Evolutionary conservation across 495 filamentous ascomycete genomes (phyloP).

Genomic region (Daldinia grandis): DNA sequence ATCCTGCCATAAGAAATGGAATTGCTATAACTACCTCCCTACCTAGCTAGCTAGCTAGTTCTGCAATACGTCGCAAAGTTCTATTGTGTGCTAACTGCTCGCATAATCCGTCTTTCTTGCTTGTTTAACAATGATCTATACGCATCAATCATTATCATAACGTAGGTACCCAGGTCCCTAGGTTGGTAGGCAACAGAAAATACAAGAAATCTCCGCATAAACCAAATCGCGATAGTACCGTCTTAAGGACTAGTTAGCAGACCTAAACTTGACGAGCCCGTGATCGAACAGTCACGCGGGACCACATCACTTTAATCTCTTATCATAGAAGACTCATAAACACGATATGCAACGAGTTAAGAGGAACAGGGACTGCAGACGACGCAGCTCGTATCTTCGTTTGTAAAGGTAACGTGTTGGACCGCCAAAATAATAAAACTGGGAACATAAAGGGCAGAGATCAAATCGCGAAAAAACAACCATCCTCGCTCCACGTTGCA

Average conservation of each 20-base stretch:
- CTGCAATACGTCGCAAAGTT: neutral
- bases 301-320: neutral
- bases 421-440: conserved; percentile 30
- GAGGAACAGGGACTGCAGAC: conserved; percentile 8
- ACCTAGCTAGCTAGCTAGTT: no score
- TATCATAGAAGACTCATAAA: neutral
- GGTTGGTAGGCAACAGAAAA: neutral
- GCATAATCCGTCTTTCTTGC: neutral
- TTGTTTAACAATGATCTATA: neutral
- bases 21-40: neutral
- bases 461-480: conserved; percentile 27
- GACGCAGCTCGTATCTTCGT: conserved; percentile 3
- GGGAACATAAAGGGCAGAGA: conserved; percentile 18
- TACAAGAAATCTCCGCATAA: neutral
- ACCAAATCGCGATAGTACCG: neutral
- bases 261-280: neutral
- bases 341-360: neutral
- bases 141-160: neutral
- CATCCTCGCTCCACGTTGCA: conserved; percentile 26
- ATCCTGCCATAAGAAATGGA: neutral
- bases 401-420: conserved; percentile 16
- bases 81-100: neutral
- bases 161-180: no score
- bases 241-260: neutral
- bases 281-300: neutral